phyloP scores from a whole-genome alignment of 495 filamentous ascomycete genomes.

The Pyrenula massariospora region DNA sequence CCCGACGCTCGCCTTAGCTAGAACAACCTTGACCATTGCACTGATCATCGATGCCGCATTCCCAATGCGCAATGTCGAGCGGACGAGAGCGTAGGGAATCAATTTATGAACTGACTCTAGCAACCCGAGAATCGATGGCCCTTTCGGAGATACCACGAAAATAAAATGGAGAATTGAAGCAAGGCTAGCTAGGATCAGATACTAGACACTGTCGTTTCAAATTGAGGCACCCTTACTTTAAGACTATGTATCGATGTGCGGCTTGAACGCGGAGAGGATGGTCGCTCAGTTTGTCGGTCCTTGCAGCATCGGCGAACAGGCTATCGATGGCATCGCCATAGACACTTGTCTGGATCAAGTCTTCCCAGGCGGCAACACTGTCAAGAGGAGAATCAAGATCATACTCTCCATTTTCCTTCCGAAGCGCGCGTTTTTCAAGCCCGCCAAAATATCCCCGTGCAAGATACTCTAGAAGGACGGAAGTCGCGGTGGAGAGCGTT shows the following conservation, averaged over 20 bases:
- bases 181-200: slow-evolving; percentile 27
- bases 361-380: slow-evolving; percentile 40
- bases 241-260: slow-evolving; percentile 40
- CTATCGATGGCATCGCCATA: slow-evolving; percentile 47
- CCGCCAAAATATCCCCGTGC: slow-evolving; percentile 44
- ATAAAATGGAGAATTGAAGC: slow-evolving; percentile 53
- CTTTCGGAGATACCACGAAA: slow-evolving; percentile 50
- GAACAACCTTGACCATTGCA: slow-evolving; percentile 46
- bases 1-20: slow-evolving; percentile 52
- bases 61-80: slow-evolving; percentile 51
- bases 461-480: slow-evolving; percentile 46
- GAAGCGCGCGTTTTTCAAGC: slow-evolving; percentile 17
- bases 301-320: slow-evolving; percentile 39
- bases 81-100: slow-evolving; percentile 46
- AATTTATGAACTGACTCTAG: slow-evolving; percentile 44
- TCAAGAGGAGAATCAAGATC: slow-evolving; percentile 40
- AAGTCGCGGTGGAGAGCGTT: slow-evolving; percentile 51
- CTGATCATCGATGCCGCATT: slow-evolving; percentile 61
- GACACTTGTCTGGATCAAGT: slow-evolving; percentile 41
- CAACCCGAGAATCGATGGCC: slow-evolving; percentile 47
- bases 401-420: slow-evolving; percentile 28
- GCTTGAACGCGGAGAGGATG: slow-evolving; percentile 42
- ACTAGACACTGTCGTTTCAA: slow-evolving; percentile 1
- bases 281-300: slow-evolving; percentile 41
- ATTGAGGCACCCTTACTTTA: slow-evolving; percentile 34